Conservation (phyloP, 2,329 filamentous ascomycete genomes). For the Neofusicoccum sp. region DNA sequence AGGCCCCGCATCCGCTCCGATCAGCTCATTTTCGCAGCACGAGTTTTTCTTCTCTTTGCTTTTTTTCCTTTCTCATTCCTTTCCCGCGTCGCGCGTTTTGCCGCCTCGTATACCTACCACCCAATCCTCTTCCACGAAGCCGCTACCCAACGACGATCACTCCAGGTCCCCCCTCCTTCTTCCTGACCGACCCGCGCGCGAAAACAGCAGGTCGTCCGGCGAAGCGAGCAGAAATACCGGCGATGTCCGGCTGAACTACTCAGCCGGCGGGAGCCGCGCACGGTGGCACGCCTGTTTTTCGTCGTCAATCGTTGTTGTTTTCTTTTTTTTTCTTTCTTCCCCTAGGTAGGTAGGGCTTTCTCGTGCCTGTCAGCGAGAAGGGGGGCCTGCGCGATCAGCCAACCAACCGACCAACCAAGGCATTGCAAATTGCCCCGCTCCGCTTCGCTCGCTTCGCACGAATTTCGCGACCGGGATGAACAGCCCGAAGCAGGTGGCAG, state of each 20-base stretch:
- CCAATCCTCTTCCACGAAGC: background rate
- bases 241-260: too few species aligned
- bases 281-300: too few species aligned
- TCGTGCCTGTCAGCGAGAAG: background rate
- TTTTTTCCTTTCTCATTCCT: background rate
- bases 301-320: too few species aligned
- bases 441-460: too few species aligned
- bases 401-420: too few species aligned
- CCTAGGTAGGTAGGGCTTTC: background rate
- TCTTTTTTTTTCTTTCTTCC: too few species aligned
- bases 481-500: too few species aligned
- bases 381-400: background rate
- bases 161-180: background rate
- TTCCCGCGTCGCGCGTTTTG: background rate
- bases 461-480: too few species aligned
- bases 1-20: background rate
- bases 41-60: background rate
- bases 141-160: conserved; percentile 2
- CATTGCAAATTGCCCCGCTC: too few species aligned
- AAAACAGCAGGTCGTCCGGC: background rate
- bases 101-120: background rate
- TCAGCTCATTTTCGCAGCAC: conserved; percentile 3
- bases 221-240: too few species aligned
- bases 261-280: too few species aligned
- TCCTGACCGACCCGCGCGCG: too few species aligned